Percentiles rank a stretch among this genome's conserved stretches.
Conservation (phyloP, 805 yeast species). For the Hanseniaspora clermontiae region DNA sequence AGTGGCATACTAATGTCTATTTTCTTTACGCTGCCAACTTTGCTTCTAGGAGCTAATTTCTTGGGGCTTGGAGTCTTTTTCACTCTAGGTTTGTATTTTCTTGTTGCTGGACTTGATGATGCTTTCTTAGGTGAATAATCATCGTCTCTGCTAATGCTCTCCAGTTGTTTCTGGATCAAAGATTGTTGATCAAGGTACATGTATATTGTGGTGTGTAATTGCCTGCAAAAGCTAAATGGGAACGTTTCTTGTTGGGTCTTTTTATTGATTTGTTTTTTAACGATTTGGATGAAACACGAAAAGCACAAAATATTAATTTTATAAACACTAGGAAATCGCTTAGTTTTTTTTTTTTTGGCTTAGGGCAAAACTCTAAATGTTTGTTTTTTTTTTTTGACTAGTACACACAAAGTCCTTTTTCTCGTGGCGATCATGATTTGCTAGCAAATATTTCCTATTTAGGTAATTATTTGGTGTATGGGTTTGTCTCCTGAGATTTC, state of each 20-base stretch:
- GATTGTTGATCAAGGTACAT: conserved; percentile 9
- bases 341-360: neutral
- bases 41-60: neutral
- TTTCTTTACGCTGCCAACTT: neutral
- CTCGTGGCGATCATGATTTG: neutral
- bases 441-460: neutral
- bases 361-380: neutral
- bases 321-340: neutral
- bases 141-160: neutral
- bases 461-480: neutral
- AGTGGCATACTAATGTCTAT: neutral
- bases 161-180: conserved; percentile 6
- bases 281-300: neutral
- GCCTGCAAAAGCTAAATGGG: no score
- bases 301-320: neutral
- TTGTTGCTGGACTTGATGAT: neutral
- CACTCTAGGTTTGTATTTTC: neutral
- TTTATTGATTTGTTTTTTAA: neutral
- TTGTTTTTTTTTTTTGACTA: no score
- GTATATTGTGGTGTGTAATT: neutral
- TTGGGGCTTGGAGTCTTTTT: neutral
- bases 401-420: no score
- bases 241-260: no score
- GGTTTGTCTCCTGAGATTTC: neutral
- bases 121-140: neutral